These are phyloP conservation scores for Saccharomycopsis malanga DNA, from an alignment of 805 yeast species.

Conservation along the genomic window DNA sequence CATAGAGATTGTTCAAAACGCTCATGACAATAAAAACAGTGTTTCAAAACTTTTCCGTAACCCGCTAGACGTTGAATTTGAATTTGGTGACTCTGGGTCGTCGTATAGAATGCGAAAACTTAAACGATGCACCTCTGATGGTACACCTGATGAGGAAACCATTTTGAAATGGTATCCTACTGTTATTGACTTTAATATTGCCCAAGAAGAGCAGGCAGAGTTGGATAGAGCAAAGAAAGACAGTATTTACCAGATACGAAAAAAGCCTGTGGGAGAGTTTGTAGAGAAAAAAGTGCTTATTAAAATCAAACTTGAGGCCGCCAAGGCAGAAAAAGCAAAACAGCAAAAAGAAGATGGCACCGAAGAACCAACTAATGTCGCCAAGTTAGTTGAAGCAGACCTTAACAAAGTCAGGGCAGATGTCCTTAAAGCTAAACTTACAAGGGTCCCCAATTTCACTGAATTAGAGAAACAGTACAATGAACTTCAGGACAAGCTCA, in stretches of 20 bases:
- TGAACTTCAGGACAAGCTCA: not conserved
- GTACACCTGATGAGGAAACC: not conserved
- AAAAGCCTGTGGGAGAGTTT: conserved; percentile 14
- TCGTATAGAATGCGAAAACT: conserved; percentile 11
- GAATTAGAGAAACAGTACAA: conserved; percentile 6
- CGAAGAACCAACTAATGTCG: not conserved
- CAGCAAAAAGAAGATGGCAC: not conserved
- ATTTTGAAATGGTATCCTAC: conserved; percentile 5
- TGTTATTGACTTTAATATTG: conserved; percentile 9
- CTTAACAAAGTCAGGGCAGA: conserved; percentile 7
- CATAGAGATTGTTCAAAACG: not conserved
- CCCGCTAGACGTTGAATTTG: conserved; percentile 3
- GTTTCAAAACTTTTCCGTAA: too few species aligned
- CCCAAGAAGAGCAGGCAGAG: conserved; percentile 12
- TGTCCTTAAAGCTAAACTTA: conserved; percentile 1
- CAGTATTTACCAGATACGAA: conserved; percentile 3
- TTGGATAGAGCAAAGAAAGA: conserved; percentile 8
- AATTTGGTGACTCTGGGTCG: conserved; percentile 12
- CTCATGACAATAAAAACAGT: not conserved
- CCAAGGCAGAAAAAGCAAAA: not conserved
- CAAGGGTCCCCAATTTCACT: not conserved
- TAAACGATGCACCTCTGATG: conserved; percentile 5
- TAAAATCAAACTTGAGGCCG: not conserved
- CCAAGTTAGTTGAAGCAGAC: not conserved
- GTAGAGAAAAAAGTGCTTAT: conserved; percentile 4